Evolutionary conservation across 139 green algal genomes (phyloP).

Genomic region (Chlamydomonas eustigma): DNA sequence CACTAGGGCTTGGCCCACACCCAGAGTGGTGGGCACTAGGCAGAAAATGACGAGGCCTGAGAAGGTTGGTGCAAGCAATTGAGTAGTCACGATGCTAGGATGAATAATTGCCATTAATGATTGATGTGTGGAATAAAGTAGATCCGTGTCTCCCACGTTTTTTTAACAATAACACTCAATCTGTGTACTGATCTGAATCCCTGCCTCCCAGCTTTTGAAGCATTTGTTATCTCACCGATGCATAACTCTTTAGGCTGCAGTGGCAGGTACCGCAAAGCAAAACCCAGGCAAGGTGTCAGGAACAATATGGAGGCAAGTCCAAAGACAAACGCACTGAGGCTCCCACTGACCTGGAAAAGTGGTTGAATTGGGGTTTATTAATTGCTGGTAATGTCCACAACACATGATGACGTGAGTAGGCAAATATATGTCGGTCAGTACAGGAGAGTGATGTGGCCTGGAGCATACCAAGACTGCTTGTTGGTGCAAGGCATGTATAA

Average conservation of each 20-base stretch:
- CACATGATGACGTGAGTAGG: no score
- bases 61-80: background rate
- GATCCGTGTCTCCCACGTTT: no score
- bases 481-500: no score
- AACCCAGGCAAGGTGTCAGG: conserved; percentile 63
- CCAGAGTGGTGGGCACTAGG: conserved; percentile 75
- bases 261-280: conserved; percentile 36
- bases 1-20: conserved; percentile 62
- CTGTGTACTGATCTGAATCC: no score
- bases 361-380: background rate
- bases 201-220: no score
- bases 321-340: conserved; percentile 27
- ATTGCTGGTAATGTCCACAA: no score
- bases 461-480: no score
- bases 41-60: conserved; percentile 71
- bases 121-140: no score
- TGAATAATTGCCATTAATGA: no score
- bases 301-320: conserved; percentile 47
- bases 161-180: no score
- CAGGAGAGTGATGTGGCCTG: no score
- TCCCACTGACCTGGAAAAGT: background rate
- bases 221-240: conserved; percentile 22
- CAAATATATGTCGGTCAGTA: no score
- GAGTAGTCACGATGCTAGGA: background rate
- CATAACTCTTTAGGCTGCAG: conserved; percentile 36